phyloP scores from a whole-genome alignment of 2,329 filamentous ascomycete genomes.

The Colletotrichum tofieldiae region DNA sequence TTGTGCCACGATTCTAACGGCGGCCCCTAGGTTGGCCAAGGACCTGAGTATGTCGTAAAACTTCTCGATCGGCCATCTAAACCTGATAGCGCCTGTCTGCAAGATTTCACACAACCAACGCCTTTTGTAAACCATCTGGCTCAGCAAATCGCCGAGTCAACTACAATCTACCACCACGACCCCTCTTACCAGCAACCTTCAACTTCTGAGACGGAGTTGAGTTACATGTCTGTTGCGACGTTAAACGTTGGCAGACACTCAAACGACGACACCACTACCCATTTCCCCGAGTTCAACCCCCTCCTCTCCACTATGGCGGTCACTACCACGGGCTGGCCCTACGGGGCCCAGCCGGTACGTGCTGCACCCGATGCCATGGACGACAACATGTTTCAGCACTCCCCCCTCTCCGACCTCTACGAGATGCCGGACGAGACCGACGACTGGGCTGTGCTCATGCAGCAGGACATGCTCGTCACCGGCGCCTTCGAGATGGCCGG shows the following conservation, averaged over 20 bases:
- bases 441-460: conserved; percentile 36
- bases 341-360: conserved; percentile 26
- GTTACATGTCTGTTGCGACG: conserved; percentile 24
- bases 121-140: conserved; percentile 34
- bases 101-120: conserved; percentile 40
- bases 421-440: conserved; percentile 31
- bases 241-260: conserved; percentile 23
- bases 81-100: conserved; percentile 37
- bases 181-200: conserved; percentile 21
- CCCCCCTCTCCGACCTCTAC: conserved; percentile 39
- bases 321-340: conserved; percentile 35
- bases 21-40: conserved; percentile 40
- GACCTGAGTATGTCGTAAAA: conserved; percentile 46
- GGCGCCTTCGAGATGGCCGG: conserved; percentile 30
- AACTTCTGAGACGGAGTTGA: conserved; percentile 26
- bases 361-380: conserved; percentile 39
- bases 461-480: conserved; percentile 35
- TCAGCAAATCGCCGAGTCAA: conserved; percentile 38
- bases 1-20: conserved; percentile 24
- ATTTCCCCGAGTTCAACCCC: conserved; percentile 20
- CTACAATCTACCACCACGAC: conserved; percentile 25
- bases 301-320: conserved; percentile 25
- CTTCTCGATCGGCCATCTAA: conserved; percentile 44
- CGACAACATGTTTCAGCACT: conserved; percentile 26
- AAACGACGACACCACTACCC: conserved; percentile 19